Evolutionary conservation across 1,284 basidiomycete species (phyloP).

Genomic region (Pisolithus thermaeus): DNA sequence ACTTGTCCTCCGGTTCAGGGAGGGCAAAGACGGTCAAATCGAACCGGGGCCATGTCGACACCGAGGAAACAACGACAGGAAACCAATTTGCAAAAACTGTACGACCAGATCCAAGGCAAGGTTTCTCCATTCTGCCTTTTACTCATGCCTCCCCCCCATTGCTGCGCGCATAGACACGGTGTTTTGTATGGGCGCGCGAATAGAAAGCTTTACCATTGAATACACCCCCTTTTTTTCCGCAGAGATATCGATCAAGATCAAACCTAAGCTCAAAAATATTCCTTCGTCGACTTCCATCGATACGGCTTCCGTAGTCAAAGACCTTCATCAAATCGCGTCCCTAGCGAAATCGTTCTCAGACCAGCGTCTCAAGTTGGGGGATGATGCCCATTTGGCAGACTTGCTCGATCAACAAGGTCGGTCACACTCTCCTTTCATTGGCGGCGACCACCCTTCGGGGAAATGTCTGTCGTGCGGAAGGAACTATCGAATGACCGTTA

Average conservation of each 20-base stretch:
- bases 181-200: slow-evolving; percentile 4
- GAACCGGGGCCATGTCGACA: slow-evolving; percentile 25
- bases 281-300: slow-evolving; percentile 34
- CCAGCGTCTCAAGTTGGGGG: slow-evolving; percentile 52
- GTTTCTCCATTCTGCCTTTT: slow-evolving; percentile 4
- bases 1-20: not conserved
- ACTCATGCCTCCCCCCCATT: slow-evolving; percentile 12
- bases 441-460: slow-evolving; percentile 9
- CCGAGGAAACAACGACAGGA: slow-evolving; percentile 23
- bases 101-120: slow-evolving; percentile 52
- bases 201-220: slow-evolving; percentile 7
- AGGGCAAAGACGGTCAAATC: not conserved
- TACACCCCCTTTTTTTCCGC: slow-evolving; percentile 23
- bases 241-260: slow-evolving; percentile 63
- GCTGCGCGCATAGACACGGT: slow-evolving; percentile 4
- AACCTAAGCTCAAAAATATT: slow-evolving; percentile 57
- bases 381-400: slow-evolving; percentile 53
- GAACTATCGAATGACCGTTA: not conserved
- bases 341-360: slow-evolving; percentile 60
- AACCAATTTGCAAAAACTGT: slow-evolving; percentile 29
- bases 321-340: slow-evolving; percentile 57
- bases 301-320: slow-evolving; percentile 41
- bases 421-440: slow-evolving; percentile 12
- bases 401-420: slow-evolving; percentile 74
- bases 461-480: not conserved